Evolutionary conservation across 164 flowering plant species (phyloP).

Genomic region (Brasenia schreberi): DNA sequence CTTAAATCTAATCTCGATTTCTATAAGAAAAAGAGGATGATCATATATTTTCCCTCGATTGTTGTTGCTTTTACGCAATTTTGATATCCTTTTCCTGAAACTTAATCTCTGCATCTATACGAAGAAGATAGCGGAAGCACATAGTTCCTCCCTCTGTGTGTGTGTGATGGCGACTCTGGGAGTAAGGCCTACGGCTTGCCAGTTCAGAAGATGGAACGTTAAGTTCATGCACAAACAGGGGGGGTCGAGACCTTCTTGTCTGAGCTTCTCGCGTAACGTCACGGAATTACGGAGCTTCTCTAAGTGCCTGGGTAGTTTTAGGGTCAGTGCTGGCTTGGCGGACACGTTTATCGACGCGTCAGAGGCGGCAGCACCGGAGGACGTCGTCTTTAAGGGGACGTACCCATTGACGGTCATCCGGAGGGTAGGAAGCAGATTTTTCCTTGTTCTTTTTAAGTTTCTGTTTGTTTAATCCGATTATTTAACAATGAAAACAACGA

Average conservation of each 20-base stretch:
- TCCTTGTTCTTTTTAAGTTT: background rate
- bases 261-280: conserved; percentile 12
- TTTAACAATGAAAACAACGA: too few species aligned
- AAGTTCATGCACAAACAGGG: conserved; percentile 8
- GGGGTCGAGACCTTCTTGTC: conserved; percentile 6
- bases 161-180: conserved; percentile 21
- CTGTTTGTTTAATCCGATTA: background rate
- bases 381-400: conserved; percentile 30
- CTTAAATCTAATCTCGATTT: too few species aligned
- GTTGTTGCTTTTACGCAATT: too few species aligned
- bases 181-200: conserved; percentile 24
- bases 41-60: too few species aligned
- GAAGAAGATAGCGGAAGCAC: too few species aligned
- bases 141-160: background rate
- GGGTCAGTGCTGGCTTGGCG: conserved; percentile 21
- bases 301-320: conserved; percentile 13
- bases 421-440: conserved; percentile 20
- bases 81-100: too few species aligned
- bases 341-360: conserved; percentile 25
- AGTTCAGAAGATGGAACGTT: conserved; percentile 10
- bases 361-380: conserved; percentile 8
- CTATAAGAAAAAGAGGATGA: too few species aligned
- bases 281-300: conserved; percentile 17
- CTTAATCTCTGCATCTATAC: too few species aligned
- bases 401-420: conserved; percentile 36